phyloP scores from a whole-genome alignment of 768 basidiomycete species.

The Calocybe indica region DNA sequence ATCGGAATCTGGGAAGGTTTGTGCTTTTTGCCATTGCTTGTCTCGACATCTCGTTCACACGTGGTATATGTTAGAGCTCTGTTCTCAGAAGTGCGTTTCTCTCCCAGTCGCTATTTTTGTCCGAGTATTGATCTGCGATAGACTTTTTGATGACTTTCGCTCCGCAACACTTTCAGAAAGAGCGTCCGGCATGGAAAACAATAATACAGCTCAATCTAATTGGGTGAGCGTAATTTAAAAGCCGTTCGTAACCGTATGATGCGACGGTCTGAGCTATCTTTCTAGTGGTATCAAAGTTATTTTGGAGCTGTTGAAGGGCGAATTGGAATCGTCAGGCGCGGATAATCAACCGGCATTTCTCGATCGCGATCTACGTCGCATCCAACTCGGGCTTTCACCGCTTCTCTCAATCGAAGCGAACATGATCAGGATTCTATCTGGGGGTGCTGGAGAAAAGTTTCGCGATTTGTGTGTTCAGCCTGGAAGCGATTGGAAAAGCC shows the following conservation, averaged over 20 bases:
- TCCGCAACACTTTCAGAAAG: slow-evolving; percentile 52
- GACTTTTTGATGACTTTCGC: slow-evolving; percentile 68
- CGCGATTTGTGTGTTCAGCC: slow-evolving; percentile 47
- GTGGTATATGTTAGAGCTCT: slow-evolving; percentile 31
- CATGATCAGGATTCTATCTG: slow-evolving; percentile 45
- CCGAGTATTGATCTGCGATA: slow-evolving; percentile 14
- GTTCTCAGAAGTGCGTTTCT: slow-evolving; percentile 36
- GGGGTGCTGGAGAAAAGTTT: slow-evolving; percentile 19
- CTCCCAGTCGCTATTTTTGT: not conserved
- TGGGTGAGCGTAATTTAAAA: slow-evolving; percentile 26
- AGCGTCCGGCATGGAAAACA: slow-evolving; percentile 54
- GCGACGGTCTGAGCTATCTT: too few species aligned
- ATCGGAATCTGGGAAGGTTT: slow-evolving; percentile 53
- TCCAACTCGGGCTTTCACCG: slow-evolving; percentile 33
- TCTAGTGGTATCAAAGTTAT: slow-evolving; percentile 53
- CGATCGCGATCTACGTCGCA: slow-evolving; percentile 22
- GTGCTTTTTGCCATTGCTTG: slow-evolving; percentile 4
- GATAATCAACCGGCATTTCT: slow-evolving; percentile 10
- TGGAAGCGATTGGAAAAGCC: slow-evolving; percentile 53
- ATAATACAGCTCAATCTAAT: slow-evolving; percentile 70
- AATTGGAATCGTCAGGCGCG: slow-evolving; percentile 24
- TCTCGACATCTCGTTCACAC: not conserved
- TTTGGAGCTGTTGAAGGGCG: slow-evolving; percentile 45
- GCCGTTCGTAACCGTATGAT: not conserved
- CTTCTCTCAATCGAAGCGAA: slow-evolving; percentile 51